Percentiles rank a stretch among this genome's conserved stretches.
These are phyloP conservation scores for Aspergillus fructus DNA, from an alignment of 2,329 filamentous ascomycete species.

Conservation along the genomic window DNA sequence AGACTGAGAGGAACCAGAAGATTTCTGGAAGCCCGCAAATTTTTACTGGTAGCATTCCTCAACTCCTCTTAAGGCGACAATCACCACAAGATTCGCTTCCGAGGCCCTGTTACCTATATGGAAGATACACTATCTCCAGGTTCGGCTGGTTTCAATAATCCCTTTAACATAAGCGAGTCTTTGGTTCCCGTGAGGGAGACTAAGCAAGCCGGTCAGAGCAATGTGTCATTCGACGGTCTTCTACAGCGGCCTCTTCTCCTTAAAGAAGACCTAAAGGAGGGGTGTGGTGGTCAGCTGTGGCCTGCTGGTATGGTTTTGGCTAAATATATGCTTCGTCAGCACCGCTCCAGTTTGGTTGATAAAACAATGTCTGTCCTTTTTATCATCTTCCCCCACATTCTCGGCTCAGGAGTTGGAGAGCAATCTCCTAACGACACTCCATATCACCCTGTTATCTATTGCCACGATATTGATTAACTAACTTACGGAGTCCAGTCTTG, in stretches of 20 bases:
- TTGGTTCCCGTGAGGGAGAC: conserved; percentile 55
- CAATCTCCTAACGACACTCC: not conserved
- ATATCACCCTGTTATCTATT: not conserved
- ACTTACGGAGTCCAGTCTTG: conserved; percentile 61
- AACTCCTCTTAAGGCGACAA: not conserved
- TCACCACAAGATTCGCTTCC: not conserved
- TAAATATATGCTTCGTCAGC: conserved; percentile 79
- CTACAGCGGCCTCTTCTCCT: conserved; percentile 69
- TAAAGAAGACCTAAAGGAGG: conserved; percentile 80
- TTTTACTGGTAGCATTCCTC: not conserved
- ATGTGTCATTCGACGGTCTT: conserved; percentile 69
- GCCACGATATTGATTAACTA: not conserved
- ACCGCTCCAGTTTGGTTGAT: conserved; percentile 60
- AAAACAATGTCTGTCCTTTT: conserved; percentile 68
- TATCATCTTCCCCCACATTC: not conserved
- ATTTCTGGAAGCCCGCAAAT: not conserved
- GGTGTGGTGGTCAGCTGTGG: conserved; percentile 93
- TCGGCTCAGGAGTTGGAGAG: not conserved
- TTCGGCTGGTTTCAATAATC: conserved; percentile 26
- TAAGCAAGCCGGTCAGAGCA: conserved; percentile 53
- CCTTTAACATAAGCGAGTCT: conserved; percentile 52
- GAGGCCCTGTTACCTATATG: conserved; percentile 6
- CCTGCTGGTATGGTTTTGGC: conserved; percentile 86
- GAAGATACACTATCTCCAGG: conserved; percentile 6
- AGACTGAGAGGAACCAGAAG: not conserved